Conservation (phyloP, 345 rosid genomes). For the Gossypium ekmanianum region DNA sequence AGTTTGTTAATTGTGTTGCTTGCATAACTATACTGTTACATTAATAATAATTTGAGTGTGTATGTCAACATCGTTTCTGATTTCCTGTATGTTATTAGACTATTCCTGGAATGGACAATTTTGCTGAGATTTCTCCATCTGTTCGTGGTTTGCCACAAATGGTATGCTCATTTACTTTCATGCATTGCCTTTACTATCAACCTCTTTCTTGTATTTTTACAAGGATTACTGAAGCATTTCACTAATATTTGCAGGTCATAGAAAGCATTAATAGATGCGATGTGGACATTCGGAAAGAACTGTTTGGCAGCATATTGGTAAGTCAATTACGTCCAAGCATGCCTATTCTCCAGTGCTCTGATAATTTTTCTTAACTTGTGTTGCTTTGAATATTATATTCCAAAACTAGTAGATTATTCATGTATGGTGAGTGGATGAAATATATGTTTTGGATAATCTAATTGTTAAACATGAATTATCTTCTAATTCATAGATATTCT, state of each 20-base stretch:
- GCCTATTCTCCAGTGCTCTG: background rate
- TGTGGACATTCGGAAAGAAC: constrained; percentile 90
- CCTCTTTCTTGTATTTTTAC: background rate
- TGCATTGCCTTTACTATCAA: background rate
- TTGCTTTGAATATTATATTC: background rate
- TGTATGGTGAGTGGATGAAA: background rate
- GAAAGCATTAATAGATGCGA: constrained; percentile 94
- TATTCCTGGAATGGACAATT: constrained; percentile 83
- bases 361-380: background rate
- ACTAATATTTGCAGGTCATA: constrained; percentile 55
- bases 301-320: constrained; percentile 94
- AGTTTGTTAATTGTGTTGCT: background rate
- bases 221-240: constrained; percentile 8
- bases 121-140: constrained; percentile 50
- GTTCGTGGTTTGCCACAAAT: constrained; percentile 90
- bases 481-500: background rate
- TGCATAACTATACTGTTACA: background rate
- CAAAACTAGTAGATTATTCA: background rate
- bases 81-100: constrained; percentile 45
- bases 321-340: background rate
- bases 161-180: constrained; percentile 41
- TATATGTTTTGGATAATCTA: background rate
- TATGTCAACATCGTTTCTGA: constrained; percentile 4
- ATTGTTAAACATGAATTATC: background rate
- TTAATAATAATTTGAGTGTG: background rate